A percentile compares a stretch with the other conserved stretches of the same genome.
Evolutionary conservation across 2,329 filamentous ascomycete species (phyloP).

Genomic region (Colletotrichum noveboracense): DNA sequence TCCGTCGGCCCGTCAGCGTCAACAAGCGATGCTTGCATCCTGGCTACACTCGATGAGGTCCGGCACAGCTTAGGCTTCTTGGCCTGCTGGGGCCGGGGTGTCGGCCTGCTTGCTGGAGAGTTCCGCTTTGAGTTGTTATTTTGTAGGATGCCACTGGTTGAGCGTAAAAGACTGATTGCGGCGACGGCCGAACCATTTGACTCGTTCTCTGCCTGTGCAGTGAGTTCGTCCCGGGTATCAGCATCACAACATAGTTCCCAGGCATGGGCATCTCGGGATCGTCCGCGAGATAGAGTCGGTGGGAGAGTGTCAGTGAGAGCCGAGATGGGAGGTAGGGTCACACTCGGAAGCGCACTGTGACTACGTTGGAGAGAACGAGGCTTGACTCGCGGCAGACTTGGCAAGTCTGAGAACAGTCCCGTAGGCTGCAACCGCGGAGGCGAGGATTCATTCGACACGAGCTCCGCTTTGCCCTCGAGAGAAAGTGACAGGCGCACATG

Average conservation of each 20-base stretch:
- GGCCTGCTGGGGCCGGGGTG: slow-evolving; percentile 35
- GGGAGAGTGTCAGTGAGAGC: slow-evolving; percentile 57
- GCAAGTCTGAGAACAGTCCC: slow-evolving; percentile 51
- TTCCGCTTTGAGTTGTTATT: slow-evolving; percentile 72
- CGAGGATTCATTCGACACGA: slow-evolving; percentile 73
- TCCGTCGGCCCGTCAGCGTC: background rate
- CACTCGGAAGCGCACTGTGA: slow-evolving; percentile 68
- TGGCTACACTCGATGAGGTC: slow-evolving; percentile 65
- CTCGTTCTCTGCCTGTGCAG: slow-evolving; percentile 81
- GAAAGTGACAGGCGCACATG: slow-evolving; percentile 81
- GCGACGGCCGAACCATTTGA: slow-evolving; percentile 79
- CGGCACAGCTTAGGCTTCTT: slow-evolving; percentile 70
- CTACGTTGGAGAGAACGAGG: slow-evolving; percentile 65
- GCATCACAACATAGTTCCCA: slow-evolving; percentile 93
- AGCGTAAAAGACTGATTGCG: slow-evolving; percentile 81
- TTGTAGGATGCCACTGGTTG: slow-evolving; percentile 61
- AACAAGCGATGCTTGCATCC: slow-evolving; percentile 53
- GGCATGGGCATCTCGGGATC: slow-evolving; percentile 84
- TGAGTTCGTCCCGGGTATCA: slow-evolving; percentile 78
- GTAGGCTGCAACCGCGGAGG: slow-evolving; percentile 66
- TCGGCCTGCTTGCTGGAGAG: slow-evolving; percentile 37
- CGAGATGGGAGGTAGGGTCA: slow-evolving; percentile 63
- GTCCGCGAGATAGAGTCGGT: slow-evolving; percentile 66
- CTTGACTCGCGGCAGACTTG: slow-evolving; percentile 53
- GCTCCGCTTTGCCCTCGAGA: slow-evolving; percentile 87